Evolutionary conservation across 306 rosid genomes (phyloP).

Genomic region (Purshia tridentata): DNA sequence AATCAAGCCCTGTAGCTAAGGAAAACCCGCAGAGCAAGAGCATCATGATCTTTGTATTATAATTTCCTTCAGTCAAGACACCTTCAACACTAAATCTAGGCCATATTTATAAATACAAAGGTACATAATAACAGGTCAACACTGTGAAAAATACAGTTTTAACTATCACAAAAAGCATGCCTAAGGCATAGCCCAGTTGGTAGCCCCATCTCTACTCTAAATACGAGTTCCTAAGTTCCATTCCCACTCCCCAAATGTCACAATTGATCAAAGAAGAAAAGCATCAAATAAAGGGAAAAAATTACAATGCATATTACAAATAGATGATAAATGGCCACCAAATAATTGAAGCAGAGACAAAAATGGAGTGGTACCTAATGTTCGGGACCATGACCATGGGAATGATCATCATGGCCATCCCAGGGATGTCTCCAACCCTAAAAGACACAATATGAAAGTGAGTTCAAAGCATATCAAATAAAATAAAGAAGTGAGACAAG

Average conservation of each 20-base stretch:
- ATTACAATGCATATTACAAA: neutral
- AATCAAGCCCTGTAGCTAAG: too few species aligned
- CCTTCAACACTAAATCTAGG: neutral
- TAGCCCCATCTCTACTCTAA: neutral
- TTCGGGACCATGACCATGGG: conserved; percentile 41
- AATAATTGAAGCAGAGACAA: neutral
- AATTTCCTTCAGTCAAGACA: neutral
- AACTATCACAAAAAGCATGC: neutral
- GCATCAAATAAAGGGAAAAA: neutral
- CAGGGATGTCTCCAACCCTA: conserved; percentile 99
- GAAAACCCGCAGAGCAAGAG: neutral
- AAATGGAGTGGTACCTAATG: conserved; percentile 43
- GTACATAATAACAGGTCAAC: neutral
- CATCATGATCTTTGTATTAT: neutral
- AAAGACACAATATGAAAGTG: neutral
- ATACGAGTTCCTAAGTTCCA: neutral
- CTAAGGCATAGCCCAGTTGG: neutral
- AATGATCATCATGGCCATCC: conserved; percentile 85
- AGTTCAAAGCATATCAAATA: neutral
- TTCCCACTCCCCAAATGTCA: neutral
- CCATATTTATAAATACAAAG: neutral
- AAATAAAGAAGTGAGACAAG: neutral
- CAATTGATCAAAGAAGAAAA: neutral
- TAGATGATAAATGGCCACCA: neutral
- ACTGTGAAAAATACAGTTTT: neutral